These are phyloP conservation scores for Corymbia citriodora DNA, from an alignment of 441 rosid genomes.

Conservation along the genomic window DNA sequence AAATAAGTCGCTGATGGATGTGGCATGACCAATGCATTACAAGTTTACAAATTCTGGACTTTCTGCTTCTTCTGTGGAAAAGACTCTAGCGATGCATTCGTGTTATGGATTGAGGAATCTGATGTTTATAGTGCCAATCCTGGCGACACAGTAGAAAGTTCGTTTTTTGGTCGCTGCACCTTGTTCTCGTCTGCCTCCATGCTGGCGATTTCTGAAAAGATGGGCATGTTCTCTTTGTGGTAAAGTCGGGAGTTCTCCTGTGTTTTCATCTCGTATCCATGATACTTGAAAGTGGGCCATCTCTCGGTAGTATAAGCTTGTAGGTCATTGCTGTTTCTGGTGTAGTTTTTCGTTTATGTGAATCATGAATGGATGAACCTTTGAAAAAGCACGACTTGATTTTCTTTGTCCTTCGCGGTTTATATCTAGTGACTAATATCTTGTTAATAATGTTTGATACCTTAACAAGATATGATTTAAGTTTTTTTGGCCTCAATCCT, in stretches of 20 bases:
- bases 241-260: neutral
- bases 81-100: too few species aligned
- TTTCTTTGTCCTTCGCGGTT: too few species aligned
- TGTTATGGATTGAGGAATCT: too few species aligned
- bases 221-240: neutral
- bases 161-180: too few species aligned
- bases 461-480: too few species aligned
- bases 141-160: rapidly evolving
- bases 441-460: too few species aligned
- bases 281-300: neutral
- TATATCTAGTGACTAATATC: neutral
- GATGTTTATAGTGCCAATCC: too few species aligned
- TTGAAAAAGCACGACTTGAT: neutral
- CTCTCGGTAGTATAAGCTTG: neutral
- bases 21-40: neutral
- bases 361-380: neutral
- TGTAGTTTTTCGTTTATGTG: neutral
- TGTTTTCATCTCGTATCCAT: neutral
- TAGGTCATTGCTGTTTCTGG: neutral
- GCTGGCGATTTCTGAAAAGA: neutral
- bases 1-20: neutral
- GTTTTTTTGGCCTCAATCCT: neutral
- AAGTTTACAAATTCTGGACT: too few species aligned
- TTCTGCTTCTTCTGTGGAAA: too few species aligned
- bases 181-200: neutral